Percentiles rank a stretch among this genome's conserved stretches.
phyloP scores from a whole-genome alignment of 2,329 filamentous ascomycete genomes.

The Neurospora crassa region DNA sequence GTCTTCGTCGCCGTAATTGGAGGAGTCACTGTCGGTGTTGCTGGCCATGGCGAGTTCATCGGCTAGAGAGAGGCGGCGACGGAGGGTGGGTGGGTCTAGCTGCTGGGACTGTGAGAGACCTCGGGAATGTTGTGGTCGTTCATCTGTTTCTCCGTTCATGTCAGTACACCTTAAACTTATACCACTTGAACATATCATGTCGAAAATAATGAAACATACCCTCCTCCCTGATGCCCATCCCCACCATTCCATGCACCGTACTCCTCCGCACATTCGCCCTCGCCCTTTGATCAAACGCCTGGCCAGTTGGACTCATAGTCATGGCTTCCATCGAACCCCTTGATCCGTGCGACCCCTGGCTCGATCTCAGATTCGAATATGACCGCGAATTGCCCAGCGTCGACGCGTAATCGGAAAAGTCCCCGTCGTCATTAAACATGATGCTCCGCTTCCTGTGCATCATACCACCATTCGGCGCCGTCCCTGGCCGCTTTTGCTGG shows the following conservation, averaged over 20 bases:
- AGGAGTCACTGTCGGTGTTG: neutral
- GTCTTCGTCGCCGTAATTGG: neutral
- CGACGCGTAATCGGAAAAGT: neutral
- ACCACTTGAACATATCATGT: too few species aligned
- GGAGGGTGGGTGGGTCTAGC: neutral
- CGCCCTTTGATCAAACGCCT: constrained; percentile 1
- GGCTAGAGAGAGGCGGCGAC: constrained; percentile 2
- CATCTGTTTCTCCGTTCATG: neutral
- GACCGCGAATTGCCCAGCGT: constrained; percentile 1
- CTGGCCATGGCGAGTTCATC: constrained; percentile 7
- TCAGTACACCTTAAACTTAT: too few species aligned
- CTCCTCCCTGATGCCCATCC: neutral
- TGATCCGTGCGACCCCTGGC: neutral
- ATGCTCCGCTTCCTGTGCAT: constrained; percentile 10
- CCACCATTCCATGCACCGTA: constrained; percentile 5
- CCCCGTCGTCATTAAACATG: neutral
- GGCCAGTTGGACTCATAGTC: neutral
- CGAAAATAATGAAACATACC: neutral
- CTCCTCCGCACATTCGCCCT: constrained; percentile 4
- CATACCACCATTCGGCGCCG: constrained; percentile 11
- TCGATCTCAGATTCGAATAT: neutral
- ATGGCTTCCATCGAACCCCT: neutral
- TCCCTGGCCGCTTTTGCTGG: neutral
- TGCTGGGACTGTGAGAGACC: neutral
- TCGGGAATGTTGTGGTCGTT: neutral